phyloP scores from a whole-genome alignment of 345 rosid genomes.

The Lepidium aucheri region DNA sequence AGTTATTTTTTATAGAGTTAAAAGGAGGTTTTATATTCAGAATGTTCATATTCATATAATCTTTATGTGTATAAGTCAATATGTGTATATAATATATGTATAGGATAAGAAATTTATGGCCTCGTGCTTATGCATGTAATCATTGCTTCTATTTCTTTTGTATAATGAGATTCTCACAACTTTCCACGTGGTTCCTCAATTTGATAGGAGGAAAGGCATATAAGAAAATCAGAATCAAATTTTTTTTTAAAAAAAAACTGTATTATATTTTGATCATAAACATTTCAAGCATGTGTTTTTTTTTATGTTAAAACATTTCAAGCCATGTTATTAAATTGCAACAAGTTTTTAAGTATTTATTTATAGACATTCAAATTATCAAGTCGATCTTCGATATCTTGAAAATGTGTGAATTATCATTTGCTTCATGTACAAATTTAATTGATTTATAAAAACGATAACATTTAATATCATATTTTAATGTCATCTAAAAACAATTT shows the following conservation, averaged over 20 bases:
- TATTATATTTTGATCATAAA: background rate
- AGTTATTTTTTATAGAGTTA: background rate
- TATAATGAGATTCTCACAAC: constrained; percentile 6
- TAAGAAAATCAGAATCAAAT: background rate
- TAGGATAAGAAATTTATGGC: constrained; percentile 21
- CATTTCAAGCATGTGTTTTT: background rate
- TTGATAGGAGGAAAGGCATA: background rate
- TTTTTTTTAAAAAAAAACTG: background rate
- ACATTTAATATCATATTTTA: no score
- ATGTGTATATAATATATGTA: constrained; percentile 1
- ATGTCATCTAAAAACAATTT: no score
- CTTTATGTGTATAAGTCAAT: no score
- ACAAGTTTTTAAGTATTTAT: background rate
- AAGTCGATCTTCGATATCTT: background rate
- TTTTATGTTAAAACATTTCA: background rate
- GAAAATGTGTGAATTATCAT: background rate
- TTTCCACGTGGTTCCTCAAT: constrained; percentile 1
- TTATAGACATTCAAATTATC: background rate
- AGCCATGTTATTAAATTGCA: background rate
- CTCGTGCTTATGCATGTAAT: constrained; percentile 33
- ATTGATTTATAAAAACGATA: no score
- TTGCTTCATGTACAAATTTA: no score
- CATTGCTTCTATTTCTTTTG: constrained; percentile 21
- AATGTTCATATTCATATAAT: background rate
- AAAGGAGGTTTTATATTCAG: background rate